Evolutionary conservation across 2,329 filamentous ascomycete species (phyloP).

Genomic region (Talaromyces sp.): DNA sequence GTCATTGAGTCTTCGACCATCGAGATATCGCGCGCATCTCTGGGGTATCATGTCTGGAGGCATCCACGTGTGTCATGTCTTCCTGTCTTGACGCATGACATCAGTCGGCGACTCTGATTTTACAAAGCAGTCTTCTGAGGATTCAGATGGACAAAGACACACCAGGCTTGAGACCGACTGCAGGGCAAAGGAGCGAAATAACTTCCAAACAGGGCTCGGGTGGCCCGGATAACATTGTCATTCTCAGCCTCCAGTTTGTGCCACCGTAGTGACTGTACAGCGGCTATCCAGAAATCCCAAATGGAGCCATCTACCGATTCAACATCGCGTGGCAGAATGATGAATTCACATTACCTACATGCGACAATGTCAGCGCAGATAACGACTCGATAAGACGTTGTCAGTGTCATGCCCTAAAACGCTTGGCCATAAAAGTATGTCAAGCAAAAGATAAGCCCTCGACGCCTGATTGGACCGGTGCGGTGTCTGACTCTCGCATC

Average conservation of each 20-base stretch:
- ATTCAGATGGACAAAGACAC: not conserved
- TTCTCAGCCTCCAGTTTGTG: not conserved
- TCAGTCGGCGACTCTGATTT: not conserved
- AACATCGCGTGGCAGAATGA: not conserved
- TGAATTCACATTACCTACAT: not conserved
- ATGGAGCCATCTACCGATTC: not conserved
- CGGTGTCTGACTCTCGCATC: not conserved
- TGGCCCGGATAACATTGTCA: not conserved
- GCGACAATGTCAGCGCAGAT: not conserved
- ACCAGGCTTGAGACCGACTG: not conserved
- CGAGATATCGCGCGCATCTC: not conserved
- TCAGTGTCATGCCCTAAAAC: not conserved
- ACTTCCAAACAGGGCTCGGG: not conserved
- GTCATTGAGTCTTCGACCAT: not conserved
- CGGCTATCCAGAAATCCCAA: not conserved
- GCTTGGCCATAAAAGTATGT: slow-evolving; percentile 1
- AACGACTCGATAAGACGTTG: not conserved
- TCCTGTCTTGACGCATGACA: not conserved
- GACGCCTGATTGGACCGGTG: not conserved
- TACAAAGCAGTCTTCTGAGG: not conserved
- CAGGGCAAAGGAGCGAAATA: not conserved
- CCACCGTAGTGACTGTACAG: not conserved
- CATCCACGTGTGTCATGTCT: not conserved
- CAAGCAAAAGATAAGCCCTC: slow-evolving; percentile 1
- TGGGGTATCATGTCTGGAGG: not conserved